Base-by-base conservation (phyloP, 139 green algal species). In the Asterochloris erici region DNA sequence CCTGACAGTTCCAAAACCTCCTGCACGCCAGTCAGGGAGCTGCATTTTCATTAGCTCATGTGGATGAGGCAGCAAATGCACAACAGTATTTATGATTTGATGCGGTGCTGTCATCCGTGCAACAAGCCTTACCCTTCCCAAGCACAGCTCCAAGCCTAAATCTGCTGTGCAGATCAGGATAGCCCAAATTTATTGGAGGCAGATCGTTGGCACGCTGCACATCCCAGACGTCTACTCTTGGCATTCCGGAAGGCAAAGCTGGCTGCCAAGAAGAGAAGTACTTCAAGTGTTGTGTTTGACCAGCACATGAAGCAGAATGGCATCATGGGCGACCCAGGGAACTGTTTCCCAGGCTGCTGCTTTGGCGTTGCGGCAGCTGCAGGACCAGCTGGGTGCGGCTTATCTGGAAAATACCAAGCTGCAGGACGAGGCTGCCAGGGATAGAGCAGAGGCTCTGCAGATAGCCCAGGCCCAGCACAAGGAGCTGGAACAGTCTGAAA, bases 1-100 rank as follows among this genome's bases (percentile, higher is more conserved):
- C 63, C 86, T 83, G 13, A 98, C 94, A 6, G 69, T 82, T 23
- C 94, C 94, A 63, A 98, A 98, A 10, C 94, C 94, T 19, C 94
- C 94, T 73, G 23, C 29, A 27, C 47, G 38, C 38, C 2, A 6
- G 6, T 54, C 38, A 54, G 38, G 38, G 38, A 54, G 38, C 38
- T 10, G 38, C 38, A 6, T 54, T 6, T 6, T 54, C 38, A 2
- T 54, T 54, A 54, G 38, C 38, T 10, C 6, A 54, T 54, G 38
- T 54, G 4, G 6, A 6, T 54, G 38, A 54, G 38, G 38, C 38
- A 54, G 38, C 38, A 54, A 54, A 10, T 54, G 38, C 38, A n/a
- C n/a, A 54, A 6, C 38, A 54, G 38, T 6, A 2, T 6, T 54
- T 6, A 54, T 54, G 38, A 54, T 54, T n/a, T 54, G 38, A 54